These are phyloP conservation scores for Fusarium aywerte DNA, from an alignment of 2,329 filamentous ascomycete species.

Conservation along the genomic window DNA sequence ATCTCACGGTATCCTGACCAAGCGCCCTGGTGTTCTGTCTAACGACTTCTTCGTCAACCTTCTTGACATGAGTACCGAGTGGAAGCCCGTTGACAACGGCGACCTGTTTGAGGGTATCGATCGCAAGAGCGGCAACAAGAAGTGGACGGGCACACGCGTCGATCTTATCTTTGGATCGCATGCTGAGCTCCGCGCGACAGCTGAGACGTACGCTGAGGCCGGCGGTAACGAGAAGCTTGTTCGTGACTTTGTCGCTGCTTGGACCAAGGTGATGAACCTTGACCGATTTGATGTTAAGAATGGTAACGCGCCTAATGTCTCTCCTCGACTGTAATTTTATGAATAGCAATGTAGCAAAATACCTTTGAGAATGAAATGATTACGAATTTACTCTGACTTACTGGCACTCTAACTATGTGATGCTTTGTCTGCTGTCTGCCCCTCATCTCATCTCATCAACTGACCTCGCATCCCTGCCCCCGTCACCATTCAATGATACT, in stretches of 20 bases:
- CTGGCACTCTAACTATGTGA: neutral
- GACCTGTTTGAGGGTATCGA: conserved; percentile 73
- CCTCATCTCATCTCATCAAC: neutral
- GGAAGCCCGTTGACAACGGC: conserved; percentile 59
- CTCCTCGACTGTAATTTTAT: conserved; percentile 40
- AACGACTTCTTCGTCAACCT: conserved; percentile 88
- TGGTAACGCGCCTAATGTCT: conserved; percentile 14
- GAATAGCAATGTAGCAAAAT: conserved; percentile 40
- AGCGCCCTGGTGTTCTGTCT: conserved; percentile 72
- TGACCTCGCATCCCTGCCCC: neutral
- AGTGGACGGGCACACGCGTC: conserved; percentile 74
- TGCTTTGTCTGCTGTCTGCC: neutral
- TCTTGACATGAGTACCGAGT: conserved; percentile 73
- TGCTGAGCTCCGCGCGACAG: conserved; percentile 74
- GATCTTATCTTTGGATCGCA: conserved; percentile 79
- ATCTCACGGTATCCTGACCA: conserved; percentile 73
- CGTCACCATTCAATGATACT: no score
- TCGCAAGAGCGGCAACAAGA: conserved; percentile 73
- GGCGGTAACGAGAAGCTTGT: conserved; percentile 72
- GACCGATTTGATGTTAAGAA: conserved; percentile 71
- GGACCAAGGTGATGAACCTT: conserved; percentile 79
- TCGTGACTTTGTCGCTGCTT: conserved; percentile 76
- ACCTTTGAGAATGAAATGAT: conserved; percentile 38
- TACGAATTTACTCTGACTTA: conserved; percentile 8
- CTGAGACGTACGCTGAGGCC: conserved; percentile 73